Base-by-base conservation (phyloP, 768 basidiomycete genomes). In the Pisolithus microcarpus region DNA sequence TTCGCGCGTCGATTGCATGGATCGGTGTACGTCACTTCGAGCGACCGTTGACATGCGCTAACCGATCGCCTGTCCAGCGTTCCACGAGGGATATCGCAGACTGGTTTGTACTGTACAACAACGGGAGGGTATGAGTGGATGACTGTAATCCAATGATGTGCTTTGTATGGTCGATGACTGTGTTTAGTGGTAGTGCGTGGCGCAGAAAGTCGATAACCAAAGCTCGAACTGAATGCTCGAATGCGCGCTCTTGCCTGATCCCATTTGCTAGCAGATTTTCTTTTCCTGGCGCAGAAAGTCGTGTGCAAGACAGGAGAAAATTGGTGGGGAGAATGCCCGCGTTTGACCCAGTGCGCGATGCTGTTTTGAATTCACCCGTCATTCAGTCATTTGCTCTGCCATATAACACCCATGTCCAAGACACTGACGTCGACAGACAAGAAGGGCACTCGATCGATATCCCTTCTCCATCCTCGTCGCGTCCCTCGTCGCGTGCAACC, bases 301-400 rank as follows among this genome's bases (percentile, higher is more conserved):
- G 34, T 16, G 24, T 36, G 46, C 19, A 30, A 48, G 6, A 40
- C 26, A 19, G 38, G 39, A 46, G 46, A 42, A 43, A 26, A 42
- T 40, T 31, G 31, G 28, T 26, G 52, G 40, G 24, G 43, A 24
- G 26, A 26, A 67, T 67, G 65, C 65, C 65, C 47, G 65, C 87
- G 58, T 88, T 89, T 75, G 88, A 90, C 76, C 87, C 88, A 61
- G 87, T 91, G 55, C 79, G 88, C 66, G 88, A 90, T 76, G 88
- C 88, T 55, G 85, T 88, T 61, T 78, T 86, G 60, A 87, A 87
- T 69, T 86, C 85, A 39, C 87, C 87, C 28, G 66, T 81, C 59
- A 73, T 76, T 38, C 73, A 74, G 56, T 63, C 75, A 45, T 69
- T 69, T 59, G 51, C 72, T 55, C 70, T 73, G 48, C 59, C 43